Conservation (phyloP, 371 early-diverging fungal species). For the Batrachochytrium dendrobatidis region DNA sequence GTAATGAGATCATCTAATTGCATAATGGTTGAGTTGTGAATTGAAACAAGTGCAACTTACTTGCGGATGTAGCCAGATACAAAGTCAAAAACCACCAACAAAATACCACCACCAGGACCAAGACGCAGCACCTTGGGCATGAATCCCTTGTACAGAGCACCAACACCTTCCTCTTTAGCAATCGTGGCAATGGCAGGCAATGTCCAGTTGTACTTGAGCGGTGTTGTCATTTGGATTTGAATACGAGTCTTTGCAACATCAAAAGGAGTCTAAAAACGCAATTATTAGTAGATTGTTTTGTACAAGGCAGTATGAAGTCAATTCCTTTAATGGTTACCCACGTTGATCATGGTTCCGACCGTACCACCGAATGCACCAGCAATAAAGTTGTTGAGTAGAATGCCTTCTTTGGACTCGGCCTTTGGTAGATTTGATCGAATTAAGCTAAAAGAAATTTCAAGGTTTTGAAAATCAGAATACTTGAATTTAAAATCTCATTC, state of each 20-base stretch:
- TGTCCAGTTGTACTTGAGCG: slow-evolving; percentile 77
- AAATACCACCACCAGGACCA: slow-evolving; percentile 82
- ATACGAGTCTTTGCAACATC: slow-evolving; percentile 97
- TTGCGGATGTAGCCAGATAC: slow-evolving; percentile 80
- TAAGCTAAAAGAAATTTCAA: slow-evolving; percentile 13
- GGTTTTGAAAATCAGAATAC: background rate
- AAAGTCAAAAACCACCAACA: slow-evolving; percentile 89
- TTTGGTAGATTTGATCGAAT: slow-evolving; percentile 61
- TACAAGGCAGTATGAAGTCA: background rate
- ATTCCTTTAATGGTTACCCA: slow-evolving; percentile 8
- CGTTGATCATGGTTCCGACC: slow-evolving; percentile 85
- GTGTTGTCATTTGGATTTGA: slow-evolving; percentile 61
- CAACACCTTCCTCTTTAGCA: slow-evolving; percentile 83
- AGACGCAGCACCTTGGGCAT: slow-evolving; percentile 94
- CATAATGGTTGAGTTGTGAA: too few relatives aligned
- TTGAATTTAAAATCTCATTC: background rate
- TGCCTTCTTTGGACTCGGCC: slow-evolving; percentile 70
- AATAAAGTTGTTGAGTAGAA: slow-evolving; percentile 76
- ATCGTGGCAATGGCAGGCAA: slow-evolving; percentile 79
- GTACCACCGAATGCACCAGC: slow-evolving; percentile 95
- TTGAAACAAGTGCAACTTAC: too few relatives aligned
- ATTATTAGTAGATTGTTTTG: background rate
- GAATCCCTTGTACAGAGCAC: slow-evolving; percentile 90
- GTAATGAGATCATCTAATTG: too few relatives aligned
- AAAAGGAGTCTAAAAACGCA: slow-evolving; percentile 66